phyloP scores from a whole-genome alignment of 768 basidiomycete species.

The Termitomyces sp. region DNA sequence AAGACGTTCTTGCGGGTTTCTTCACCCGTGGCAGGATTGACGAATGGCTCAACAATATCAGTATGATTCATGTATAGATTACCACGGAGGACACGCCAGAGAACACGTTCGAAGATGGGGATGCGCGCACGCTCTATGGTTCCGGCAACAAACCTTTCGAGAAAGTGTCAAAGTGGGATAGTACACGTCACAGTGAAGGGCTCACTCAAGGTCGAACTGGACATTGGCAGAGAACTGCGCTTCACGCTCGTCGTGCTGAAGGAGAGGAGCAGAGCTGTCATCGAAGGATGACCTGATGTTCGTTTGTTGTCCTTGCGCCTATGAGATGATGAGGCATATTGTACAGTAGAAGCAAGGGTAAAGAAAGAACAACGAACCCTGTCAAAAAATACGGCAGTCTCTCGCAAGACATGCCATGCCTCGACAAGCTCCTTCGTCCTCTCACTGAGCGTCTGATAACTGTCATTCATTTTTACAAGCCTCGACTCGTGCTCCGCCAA shows the following conservation, averaged over 20 bases:
- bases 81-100: constrained; percentile 97
- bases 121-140: constrained; percentile 92
- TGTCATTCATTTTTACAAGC: constrained; percentile 86
- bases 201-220: constrained; percentile 89
- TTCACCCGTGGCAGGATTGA: constrained; percentile 77
- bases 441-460: constrained; percentile 85
- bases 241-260: constrained; percentile 89
- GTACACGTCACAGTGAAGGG: constrained; percentile 5
- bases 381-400: constrained; percentile 96
- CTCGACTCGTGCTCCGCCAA: constrained; percentile 84
- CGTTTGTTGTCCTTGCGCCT: constrained; percentile 77
- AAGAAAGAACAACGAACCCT: constrained; percentile 44
- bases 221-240: constrained; percentile 50
- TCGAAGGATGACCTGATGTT: constrained; percentile 90
- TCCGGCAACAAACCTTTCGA: constrained; percentile 85
- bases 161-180: background rate
- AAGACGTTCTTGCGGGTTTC: constrained; percentile 98
- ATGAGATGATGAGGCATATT: constrained; percentile 8
- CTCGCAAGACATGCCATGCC: constrained; percentile 89
- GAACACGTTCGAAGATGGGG: constrained; percentile 92
- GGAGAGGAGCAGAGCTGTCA: constrained; percentile 84
- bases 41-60: constrained; percentile 90
- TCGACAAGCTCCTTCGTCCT: constrained; percentile 85
- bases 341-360: background rate
- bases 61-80: constrained; percentile 99